These are phyloP conservation scores for Ephemerocybe angulata DNA, from an alignment of 768 basidiomycete genomes.

Conservation along the genomic window DNA sequence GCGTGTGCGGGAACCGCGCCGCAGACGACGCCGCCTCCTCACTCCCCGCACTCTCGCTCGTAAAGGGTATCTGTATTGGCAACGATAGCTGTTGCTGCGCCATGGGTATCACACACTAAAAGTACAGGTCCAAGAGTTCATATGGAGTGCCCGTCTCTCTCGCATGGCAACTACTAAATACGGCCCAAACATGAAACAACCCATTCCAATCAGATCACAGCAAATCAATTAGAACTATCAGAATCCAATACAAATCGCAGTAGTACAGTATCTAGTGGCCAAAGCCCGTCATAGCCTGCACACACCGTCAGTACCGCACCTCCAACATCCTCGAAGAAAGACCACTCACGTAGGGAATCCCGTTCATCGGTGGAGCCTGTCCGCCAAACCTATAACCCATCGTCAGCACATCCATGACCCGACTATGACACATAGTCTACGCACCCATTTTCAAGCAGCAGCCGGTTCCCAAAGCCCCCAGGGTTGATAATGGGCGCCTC, in stretches of 20 bases:
- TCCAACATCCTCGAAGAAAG: not conserved
- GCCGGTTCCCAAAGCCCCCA: slow-evolving; percentile 48
- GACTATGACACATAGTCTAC: not conserved
- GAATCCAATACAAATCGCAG: not conserved
- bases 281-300: slow-evolving; percentile 10
- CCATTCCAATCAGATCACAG: slow-evolving; percentile 1
- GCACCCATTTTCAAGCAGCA: slow-evolving; percentile 10
- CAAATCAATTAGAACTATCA: not conserved
- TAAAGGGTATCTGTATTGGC: slow-evolving; percentile 5
- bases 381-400: not conserved
- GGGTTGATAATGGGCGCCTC: slow-evolving; percentile 88
- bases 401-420: not conserved
- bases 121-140: not conserved
- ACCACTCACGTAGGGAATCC: slow-evolving; percentile 11
- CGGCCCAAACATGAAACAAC: slow-evolving; percentile 7
- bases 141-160: not conserved
- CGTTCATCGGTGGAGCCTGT: slow-evolving; percentile 5
- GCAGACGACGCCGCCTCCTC: slow-evolving; percentile 6
- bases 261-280: not conserved
- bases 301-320: not conserved
- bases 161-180: slow-evolving; percentile 10
- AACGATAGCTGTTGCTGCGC: not conserved
- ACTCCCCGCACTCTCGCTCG: slow-evolving; percentile 3
- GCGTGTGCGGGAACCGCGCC: slow-evolving; percentile 72
- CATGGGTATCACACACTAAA: not conserved